Base-by-base conservation (phyloP, 2,329 filamentous ascomycete species). In the Diaporthe australafricana region DNA sequence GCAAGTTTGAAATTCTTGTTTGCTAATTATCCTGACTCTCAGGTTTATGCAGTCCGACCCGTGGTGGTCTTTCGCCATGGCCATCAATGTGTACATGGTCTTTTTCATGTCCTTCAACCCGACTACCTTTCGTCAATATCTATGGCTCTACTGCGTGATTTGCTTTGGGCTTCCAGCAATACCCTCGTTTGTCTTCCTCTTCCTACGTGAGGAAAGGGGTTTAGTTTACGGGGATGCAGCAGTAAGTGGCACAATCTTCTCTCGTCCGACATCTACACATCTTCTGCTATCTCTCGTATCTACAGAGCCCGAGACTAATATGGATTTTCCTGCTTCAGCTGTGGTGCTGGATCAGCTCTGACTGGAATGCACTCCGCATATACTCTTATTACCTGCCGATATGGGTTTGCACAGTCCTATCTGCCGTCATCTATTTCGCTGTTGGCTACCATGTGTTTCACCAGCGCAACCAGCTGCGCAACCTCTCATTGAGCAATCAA, bases 31-130 rank as follows among this genome's bases (percentile, higher is more conserved):
- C 22, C 14, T 52, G n/a, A 6, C 30, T n/a, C 14, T 12, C 74
- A 94, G 91, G 89, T 94, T 94, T 80, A 92, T 93, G 89, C 91
- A 92, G 75, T 92, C 91, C 6, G 92, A 94, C 80, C 90, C 91
- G 0, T 87, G 93, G 83, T 95, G 91, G 93, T 93, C 92, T 0
- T 88, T 95, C 68, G 92, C 92, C 74, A 96, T 96, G 93, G 93
- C 93, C 3, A 86, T 92, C 78, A 96, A 96, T 77, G 93, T 96
- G 74, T 93, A 92, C 77, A 86, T 95, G 66, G 88, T 90, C 72
- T 90, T 90, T 79, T 90, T 90, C 80, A 87, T 87, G 75, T 84
- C 87, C n/a, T 85, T 86, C 60, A 89, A 85, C 57, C 88, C 88
- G 0, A 91, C 91, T 9, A 91, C 92, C 66, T 94, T 95, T 77